A percentile compares a stretch with the other conserved stretches of the same genome.
Evolutionary conservation across 1,139 yeast species (phyloP).

Genomic region (Geotrichum siamense): DNA sequence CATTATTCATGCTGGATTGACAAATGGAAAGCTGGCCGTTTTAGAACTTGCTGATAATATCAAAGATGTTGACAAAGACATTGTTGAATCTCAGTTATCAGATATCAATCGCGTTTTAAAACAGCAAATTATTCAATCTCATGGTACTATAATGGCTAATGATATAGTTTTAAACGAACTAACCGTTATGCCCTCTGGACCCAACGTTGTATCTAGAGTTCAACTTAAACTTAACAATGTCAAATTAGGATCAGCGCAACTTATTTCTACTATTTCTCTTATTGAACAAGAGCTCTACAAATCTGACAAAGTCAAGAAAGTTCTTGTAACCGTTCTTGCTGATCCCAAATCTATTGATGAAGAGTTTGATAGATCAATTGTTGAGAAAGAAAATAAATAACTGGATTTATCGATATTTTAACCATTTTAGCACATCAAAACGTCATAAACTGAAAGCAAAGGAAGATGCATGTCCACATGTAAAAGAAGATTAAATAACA

Average conservation of each 20-base stretch:
- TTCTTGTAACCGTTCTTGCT: conserved; percentile 2
- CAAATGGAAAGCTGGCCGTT: conserved; percentile 61
- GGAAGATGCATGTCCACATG: too few relatives aligned
- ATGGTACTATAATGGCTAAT: conserved; percentile 4
- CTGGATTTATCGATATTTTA: too few relatives aligned
- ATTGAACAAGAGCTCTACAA: conserved; percentile 6
- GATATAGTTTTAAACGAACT: conserved; percentile 39
- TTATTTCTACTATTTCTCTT: conserved; percentile 3
- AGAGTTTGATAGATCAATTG: too few relatives aligned
- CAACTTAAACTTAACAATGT: conserved; percentile 2
- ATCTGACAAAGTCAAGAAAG: conserved; percentile 4
- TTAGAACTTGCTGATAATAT: conserved; percentile 64
- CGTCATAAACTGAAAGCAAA: too few relatives aligned
- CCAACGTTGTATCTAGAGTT: conserved; percentile 37
- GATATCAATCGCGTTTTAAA: conserved; percentile 20
- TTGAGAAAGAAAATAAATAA: too few relatives aligned
- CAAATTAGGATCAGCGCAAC: conserved; percentile 3
- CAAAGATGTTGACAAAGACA: conserved; percentile 20
- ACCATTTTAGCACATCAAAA: too few relatives aligned
- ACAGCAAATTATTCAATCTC: conserved; percentile 6
- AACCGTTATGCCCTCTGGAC: conserved; percentile 63
- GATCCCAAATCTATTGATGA: neutral
- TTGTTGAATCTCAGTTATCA: conserved; percentile 20
- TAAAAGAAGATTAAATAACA: too few relatives aligned
- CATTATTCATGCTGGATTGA: conserved; percentile 77